phyloP scores from a whole-genome alignment of 495 filamentous ascomycete genomes.

The Hypoxylon lenormandii region DNA sequence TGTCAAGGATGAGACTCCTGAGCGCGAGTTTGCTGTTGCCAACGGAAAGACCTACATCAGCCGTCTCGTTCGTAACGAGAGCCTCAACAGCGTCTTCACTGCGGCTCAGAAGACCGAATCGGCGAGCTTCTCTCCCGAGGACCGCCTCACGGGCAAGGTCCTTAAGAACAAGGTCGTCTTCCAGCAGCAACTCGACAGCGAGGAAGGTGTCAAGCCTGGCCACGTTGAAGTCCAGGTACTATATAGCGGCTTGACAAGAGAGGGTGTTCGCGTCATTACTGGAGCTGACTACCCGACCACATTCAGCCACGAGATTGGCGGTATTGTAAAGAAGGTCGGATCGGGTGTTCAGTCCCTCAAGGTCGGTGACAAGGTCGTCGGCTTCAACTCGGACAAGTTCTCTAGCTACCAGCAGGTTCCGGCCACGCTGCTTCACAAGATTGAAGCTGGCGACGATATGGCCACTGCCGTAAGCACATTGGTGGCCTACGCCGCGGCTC shows the following conservation, averaged over 20 bases:
- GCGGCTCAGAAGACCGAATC: slow-evolving; percentile 27
- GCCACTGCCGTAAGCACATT: slow-evolving; percentile 11
- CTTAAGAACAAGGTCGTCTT: slow-evolving; percentile 18
- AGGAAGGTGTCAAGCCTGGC: slow-evolving; percentile 27
- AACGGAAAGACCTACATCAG: slow-evolving; percentile 48
- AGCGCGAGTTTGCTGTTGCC: slow-evolving; percentile 43
- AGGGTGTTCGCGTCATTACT: slow-evolving; percentile 39
- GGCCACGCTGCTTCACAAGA: slow-evolving; percentile 11
- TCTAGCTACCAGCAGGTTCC: slow-evolving; percentile 36
- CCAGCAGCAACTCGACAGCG: slow-evolving; percentile 4
- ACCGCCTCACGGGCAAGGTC: slow-evolving; percentile 15
- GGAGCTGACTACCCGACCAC: slow-evolving; percentile 42
- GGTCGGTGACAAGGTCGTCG: slow-evolving; percentile 32
- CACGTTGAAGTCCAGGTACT: slow-evolving; percentile 45
- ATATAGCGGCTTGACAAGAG: slow-evolving; percentile 36
- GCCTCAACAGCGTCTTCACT: slow-evolving; percentile 45
- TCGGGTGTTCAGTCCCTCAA: slow-evolving; percentile 16
- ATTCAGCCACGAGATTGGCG: slow-evolving; percentile 45
- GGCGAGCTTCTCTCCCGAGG: background rate
- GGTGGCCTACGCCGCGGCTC: slow-evolving; percentile 21
- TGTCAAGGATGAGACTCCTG: slow-evolving; percentile 12
- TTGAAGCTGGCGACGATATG: slow-evolving; percentile 10
- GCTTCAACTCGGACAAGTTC: slow-evolving; percentile 36
- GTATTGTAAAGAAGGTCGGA: slow-evolving; percentile 33
- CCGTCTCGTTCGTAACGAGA: slow-evolving; percentile 48